phyloP scores from a whole-genome alignment of 2,329 filamentous ascomycete genomes.

The Colletotrichum shisoi region DNA sequence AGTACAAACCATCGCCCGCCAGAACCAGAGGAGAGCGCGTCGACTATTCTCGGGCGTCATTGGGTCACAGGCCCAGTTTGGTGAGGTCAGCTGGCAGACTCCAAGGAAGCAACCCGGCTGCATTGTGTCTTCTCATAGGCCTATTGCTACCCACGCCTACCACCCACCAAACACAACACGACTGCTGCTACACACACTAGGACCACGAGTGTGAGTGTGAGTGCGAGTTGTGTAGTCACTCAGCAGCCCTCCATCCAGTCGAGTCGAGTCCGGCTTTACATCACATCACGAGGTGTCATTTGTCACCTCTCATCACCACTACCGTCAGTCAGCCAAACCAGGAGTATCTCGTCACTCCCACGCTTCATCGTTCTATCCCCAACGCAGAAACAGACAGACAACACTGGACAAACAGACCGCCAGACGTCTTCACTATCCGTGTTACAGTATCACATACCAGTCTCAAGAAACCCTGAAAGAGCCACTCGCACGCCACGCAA shows the following conservation, averaged over 20 bases:
- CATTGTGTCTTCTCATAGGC: conserved; percentile 33
- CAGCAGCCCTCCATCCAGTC: conserved; percentile 6
- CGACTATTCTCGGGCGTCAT: conserved; percentile 19
- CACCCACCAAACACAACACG: conserved; percentile 24
- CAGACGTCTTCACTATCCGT: conserved; percentile 14
- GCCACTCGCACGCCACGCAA: conserved; percentile 32
- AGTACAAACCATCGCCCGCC: neutral
- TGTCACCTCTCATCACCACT: neutral
- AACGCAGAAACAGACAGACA: conserved; percentile 1
- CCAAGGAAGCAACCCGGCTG: conserved; percentile 10
- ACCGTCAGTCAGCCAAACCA: conserved; percentile 19
- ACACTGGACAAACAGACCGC: neutral
- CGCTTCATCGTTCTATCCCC: conserved; percentile 6
- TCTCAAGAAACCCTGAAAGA: conserved; percentile 18
- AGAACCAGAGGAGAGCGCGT: conserved; percentile 8
- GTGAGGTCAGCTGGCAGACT: conserved; percentile 37
- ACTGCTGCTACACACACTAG: conserved; percentile 29
- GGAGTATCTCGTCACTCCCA: neutral
- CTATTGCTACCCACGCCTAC: conserved; percentile 24
- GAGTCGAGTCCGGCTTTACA: conserved; percentile 23
- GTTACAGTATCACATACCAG: conserved; percentile 21
- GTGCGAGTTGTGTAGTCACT: neutral
- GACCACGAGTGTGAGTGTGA: neutral
- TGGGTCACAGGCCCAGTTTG: conserved; percentile 31
- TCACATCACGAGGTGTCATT: conserved; percentile 7